Evolutionary conservation across 2,329 filamentous ascomycete species (phyloP).

Genomic region (Colletotrichum acutatum): DNA sequence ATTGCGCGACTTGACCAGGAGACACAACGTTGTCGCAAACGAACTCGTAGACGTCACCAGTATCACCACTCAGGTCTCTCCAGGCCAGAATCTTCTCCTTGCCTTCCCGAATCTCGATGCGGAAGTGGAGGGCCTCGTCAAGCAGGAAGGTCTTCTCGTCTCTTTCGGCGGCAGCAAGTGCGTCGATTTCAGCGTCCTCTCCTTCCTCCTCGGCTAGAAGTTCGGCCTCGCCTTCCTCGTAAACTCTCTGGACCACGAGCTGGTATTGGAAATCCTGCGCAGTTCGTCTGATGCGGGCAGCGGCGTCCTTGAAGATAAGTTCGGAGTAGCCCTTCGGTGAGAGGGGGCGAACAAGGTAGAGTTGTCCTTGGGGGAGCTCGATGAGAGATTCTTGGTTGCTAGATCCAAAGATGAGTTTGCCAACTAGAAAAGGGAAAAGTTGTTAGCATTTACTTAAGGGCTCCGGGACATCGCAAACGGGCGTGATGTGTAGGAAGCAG

Average conservation of each 20-base stretch:
- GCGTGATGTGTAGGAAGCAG: neutral
- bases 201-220: constrained; percentile 89
- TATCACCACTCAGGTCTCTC: constrained; percentile 93
- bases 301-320: constrained; percentile 98
- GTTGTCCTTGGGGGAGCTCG: constrained; percentile 93
- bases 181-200: constrained; percentile 81
- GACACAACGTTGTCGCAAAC: constrained; percentile 84
- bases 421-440: constrained; percentile 64
- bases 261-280: constrained; percentile 98
- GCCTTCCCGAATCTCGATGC: constrained; percentile 82
- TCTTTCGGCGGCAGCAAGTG: constrained; percentile 78
- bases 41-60: constrained; percentile 96
- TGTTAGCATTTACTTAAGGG: constrained; percentile 10
- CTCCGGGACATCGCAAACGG: neutral
- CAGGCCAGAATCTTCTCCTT: constrained; percentile 91
- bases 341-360: constrained; percentile 94
- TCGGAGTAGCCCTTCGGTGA: constrained; percentile 98
- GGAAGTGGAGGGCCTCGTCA: constrained; percentile 90
- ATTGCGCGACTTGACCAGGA: constrained; percentile 78
- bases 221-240: constrained; percentile 97
- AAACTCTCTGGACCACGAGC: constrained; percentile 93
- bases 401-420: constrained; percentile 91
- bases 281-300: constrained; percentile 90
- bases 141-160: constrained; percentile 98
- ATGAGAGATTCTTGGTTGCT: constrained; percentile 91